Conservation (phyloP, 2,329 filamentous ascomycete species). For the Penicillium sp. region DNA sequence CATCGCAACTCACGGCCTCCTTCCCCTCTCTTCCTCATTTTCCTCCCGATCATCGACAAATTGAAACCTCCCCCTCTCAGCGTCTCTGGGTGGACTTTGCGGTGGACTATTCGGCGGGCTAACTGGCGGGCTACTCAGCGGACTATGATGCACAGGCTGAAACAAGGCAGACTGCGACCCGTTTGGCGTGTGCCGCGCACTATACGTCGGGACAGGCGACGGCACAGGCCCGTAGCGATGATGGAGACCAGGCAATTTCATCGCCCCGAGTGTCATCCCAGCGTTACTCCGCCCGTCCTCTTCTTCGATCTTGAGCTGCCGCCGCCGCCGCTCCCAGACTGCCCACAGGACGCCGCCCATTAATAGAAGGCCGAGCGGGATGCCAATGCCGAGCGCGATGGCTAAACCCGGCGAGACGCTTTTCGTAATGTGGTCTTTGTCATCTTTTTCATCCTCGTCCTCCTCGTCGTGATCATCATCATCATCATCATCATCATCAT, state of each 20-base stretch:
- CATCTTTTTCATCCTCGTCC: neutral
- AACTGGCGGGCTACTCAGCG: neutral
- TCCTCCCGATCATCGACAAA: neutral
- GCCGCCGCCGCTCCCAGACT: slow-evolving; percentile 15
- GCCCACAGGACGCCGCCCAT: slow-evolving; percentile 11
- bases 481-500: neutral
- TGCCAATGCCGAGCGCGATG: slow-evolving; percentile 16
- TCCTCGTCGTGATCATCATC: neutral
- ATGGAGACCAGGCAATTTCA: neutral
- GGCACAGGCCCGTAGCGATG: slow-evolving; percentile 13
- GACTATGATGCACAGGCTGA: neutral
- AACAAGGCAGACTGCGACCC: neutral
- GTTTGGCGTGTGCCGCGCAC: slow-evolving; percentile 1
- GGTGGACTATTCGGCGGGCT: neutral
- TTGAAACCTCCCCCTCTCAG: neutral
- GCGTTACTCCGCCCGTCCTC: neutral
- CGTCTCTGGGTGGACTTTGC: neutral
- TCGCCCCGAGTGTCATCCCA: neutral
- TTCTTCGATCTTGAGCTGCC: neutral
- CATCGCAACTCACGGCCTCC: too few relatives aligned
- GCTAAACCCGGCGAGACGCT: slow-evolving; percentile 9
- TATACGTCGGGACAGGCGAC: neutral
- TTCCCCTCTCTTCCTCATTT: neutral
- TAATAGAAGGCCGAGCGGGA: slow-evolving; percentile 17
- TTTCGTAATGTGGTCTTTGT: neutral